phyloP scores from a whole-genome alignment of 2,329 filamentous ascomycete species.

The Blastomyces percursus region DNA sequence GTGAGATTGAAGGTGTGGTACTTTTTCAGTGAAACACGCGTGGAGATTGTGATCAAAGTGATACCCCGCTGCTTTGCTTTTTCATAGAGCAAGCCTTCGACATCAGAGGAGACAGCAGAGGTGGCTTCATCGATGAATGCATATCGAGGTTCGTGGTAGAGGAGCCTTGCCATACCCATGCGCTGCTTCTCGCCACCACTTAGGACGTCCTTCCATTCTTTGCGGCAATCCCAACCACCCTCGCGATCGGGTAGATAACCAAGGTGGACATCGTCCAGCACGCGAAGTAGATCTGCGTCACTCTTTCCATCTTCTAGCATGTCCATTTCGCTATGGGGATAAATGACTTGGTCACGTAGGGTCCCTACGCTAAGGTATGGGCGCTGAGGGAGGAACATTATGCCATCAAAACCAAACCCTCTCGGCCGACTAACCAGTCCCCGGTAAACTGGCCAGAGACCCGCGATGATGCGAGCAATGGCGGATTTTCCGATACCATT shows the following conservation, averaged over 20 bases:
- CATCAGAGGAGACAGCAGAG: conserved; percentile 84
- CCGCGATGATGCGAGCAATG: conserved; percentile 76
- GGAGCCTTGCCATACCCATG: conserved; percentile 75
- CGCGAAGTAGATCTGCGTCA: conserved; percentile 64
- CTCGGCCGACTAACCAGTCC: conserved; percentile 84
- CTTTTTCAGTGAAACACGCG: conserved; percentile 83
- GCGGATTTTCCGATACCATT: conserved; percentile 93
- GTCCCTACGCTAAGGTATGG: conserved; percentile 89
- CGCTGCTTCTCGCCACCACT: conserved; percentile 95
- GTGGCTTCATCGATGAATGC: conserved; percentile 95
- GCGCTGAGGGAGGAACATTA: conserved; percentile 96
- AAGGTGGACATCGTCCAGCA: conserved; percentile 72
- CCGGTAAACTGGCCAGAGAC: conserved; percentile 91
- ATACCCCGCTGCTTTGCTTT: conserved; percentile 86
- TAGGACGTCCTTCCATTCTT: conserved; percentile 98
- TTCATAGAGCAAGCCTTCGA: conserved; percentile 89
- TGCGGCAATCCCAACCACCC: conserved; percentile 91
- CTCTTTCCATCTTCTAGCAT: conserved; percentile 73
- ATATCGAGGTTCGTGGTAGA: conserved; percentile 92
- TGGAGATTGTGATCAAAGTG: conserved; percentile 92
- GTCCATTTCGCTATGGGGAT: conserved; percentile 86
- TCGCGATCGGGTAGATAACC: conserved; percentile 86
- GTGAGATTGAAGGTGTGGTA: conserved; percentile 89
- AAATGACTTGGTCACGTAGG: conserved; percentile 92
- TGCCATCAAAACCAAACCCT: conserved; percentile 68